phyloP scores from a whole-genome alignment of 1,139 yeast genomes.

The Pichia sp. region DNA sequence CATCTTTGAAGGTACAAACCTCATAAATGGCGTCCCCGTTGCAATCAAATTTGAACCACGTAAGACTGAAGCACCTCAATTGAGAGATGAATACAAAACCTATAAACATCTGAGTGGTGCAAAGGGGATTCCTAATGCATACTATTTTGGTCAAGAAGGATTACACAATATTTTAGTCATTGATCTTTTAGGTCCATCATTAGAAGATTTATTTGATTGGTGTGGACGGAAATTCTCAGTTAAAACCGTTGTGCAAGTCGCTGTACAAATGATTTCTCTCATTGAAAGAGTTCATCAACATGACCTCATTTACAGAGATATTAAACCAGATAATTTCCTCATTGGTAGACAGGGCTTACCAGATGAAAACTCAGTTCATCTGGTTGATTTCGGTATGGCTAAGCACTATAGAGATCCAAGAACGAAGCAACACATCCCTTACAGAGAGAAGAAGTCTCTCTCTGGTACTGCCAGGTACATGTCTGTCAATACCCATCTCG shows the following conservation, averaged over 20 bases:
- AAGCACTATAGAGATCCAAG: slow-evolving; percentile 58
- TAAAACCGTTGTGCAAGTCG: slow-evolving; percentile 85
- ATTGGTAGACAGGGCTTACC: slow-evolving; percentile 60
- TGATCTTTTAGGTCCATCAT: slow-evolving; percentile 89
- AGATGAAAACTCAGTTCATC: slow-evolving; percentile 44
- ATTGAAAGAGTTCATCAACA: slow-evolving; percentile 86
- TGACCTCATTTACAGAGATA: slow-evolving; percentile 87
- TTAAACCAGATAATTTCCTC: slow-evolving; percentile 91
- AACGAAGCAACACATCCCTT: slow-evolving; percentile 53
- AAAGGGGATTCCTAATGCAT: slow-evolving; percentile 65
- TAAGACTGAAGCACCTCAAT: slow-evolving; percentile 74
- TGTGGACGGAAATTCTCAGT: slow-evolving; percentile 86
- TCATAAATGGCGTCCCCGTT: slow-evolving; percentile 66
- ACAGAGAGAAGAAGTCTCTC: slow-evolving; percentile 73
- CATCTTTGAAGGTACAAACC: slow-evolving; percentile 71
- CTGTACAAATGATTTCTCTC: slow-evolving; percentile 84
- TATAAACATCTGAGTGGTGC: slow-evolving; percentile 58
- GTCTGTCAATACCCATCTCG: slow-evolving; percentile 96
- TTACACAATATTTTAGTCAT: slow-evolving; percentile 89
- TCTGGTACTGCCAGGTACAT: slow-evolving; percentile 97
- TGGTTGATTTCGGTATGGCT: slow-evolving; percentile 63
- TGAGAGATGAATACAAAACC: slow-evolving; percentile 70
- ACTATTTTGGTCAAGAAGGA: slow-evolving; percentile 94
- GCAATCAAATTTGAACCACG: slow-evolving; percentile 79
- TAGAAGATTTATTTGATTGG: slow-evolving; percentile 97